These are phyloP conservation scores for Verruconis gallopava DNA, from an alignment of 2,329 filamentous ascomycete genomes.

Conservation along the genomic window DNA sequence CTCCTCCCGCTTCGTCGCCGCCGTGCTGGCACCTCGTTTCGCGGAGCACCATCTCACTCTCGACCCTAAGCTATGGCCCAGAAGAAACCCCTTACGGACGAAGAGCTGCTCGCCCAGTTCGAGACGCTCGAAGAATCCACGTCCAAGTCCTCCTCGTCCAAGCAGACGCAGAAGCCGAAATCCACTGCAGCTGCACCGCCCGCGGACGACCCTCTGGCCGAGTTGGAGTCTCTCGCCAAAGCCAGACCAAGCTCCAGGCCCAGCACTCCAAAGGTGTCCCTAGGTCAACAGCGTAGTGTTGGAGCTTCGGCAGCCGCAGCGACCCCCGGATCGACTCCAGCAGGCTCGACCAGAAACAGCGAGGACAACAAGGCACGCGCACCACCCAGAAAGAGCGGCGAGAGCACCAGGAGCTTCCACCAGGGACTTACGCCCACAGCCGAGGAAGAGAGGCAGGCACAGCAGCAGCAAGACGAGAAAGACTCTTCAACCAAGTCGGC, in stretches of 20 bases:
- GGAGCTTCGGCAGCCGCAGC: constrained; percentile 20
- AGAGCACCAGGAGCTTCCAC: constrained; percentile 60
- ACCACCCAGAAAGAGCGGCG: constrained; percentile 56
- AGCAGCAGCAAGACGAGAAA: constrained; percentile 41
- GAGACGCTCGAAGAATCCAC: constrained; percentile 28
- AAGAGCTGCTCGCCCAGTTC: constrained; percentile 34
- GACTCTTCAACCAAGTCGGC: constrained; percentile 29
- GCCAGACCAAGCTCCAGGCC: constrained; percentile 60
- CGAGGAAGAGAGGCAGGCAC: constrained; percentile 23
- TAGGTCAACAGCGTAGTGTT: constrained; percentile 29
- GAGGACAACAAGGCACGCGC: constrained; percentile 41
- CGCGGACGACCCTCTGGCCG: constrained; percentile 66
- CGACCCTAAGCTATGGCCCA: constrained; percentile 2
- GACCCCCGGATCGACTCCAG: constrained; percentile 24
- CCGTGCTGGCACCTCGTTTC: background rate
- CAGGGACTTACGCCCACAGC: constrained; percentile 59
- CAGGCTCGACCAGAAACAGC: constrained; percentile 27
- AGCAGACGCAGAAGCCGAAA: constrained; percentile 34
- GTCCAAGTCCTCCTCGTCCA: constrained; percentile 21
- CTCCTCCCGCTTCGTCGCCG: no score
- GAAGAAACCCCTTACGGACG: constrained; percentile 24
- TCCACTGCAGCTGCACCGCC: constrained; percentile 25
- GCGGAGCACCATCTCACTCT: background rate
- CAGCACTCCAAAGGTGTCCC: constrained; percentile 57
- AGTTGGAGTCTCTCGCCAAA: constrained; percentile 48